Percentiles rank a stretch among this genome's conserved stretches.
phyloP scores from a whole-genome alignment of 1,284 basidiomycete genomes.

The Nidula niveotomentosa region DNA sequence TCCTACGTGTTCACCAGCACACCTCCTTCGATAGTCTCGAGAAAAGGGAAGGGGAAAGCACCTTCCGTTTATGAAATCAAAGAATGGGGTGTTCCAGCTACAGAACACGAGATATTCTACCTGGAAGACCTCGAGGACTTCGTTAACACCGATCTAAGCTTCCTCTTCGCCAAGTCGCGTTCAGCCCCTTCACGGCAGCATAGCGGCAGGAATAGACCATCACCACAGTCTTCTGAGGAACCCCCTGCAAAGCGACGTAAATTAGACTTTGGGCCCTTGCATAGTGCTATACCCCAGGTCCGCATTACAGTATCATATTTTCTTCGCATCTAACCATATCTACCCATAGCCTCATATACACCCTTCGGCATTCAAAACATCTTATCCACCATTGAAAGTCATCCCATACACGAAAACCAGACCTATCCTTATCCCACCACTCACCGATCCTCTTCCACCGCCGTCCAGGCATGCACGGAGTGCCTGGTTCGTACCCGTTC shows the following conservation, averaged over 20 bases:
- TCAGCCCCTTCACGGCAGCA: not conserved
- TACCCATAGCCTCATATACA: conserved; percentile 33
- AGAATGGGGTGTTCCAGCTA: conserved; percentile 34
- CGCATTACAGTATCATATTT: conserved; percentile 7
- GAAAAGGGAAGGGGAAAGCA: too few species aligned
- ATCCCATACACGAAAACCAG: conserved; percentile 25
- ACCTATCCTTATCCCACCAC: conserved; percentile 41
- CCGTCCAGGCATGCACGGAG: conserved; percentile 38
- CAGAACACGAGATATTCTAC: conserved; percentile 27
- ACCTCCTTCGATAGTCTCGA: too few species aligned
- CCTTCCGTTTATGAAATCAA: conserved; percentile 11
- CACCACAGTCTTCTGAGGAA: conserved; percentile 8
- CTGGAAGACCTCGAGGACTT: conserved; percentile 44
- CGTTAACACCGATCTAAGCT: conserved; percentile 22
- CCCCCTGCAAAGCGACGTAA: conserved; percentile 21
- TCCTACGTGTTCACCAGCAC: too few species aligned
- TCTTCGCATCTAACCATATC: not conserved
- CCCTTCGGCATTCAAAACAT: conserved; percentile 19
- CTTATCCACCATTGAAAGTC: conserved; percentile 15
- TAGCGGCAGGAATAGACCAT: not conserved
- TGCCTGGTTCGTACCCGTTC: conserved; percentile 66
- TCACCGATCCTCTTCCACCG: conserved; percentile 27
- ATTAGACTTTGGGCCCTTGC: conserved; percentile 24
- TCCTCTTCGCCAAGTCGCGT: conserved; percentile 5
- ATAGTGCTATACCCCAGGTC: conserved; percentile 36